These are phyloP conservation scores for Candida tallmaniae DNA, from an alignment of 805 yeast genomes.

Conservation along the genomic window DNA sequence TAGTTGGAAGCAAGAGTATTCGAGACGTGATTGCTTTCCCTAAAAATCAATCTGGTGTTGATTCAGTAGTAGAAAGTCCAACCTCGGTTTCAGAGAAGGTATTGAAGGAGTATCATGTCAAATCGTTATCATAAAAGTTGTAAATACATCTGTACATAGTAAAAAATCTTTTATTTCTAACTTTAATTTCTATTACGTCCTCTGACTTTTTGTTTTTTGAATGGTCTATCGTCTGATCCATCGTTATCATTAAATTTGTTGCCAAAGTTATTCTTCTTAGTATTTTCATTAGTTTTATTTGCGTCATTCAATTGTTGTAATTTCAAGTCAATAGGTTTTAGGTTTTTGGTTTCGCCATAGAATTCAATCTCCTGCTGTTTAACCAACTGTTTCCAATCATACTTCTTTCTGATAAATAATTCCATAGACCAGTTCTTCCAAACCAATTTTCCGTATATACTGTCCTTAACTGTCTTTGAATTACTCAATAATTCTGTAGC, in stretches of 20 bases:
- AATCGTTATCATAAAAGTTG: slow-evolving; percentile 3
- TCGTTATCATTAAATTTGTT: not conserved
- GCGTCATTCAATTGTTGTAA: slow-evolving; percentile 29
- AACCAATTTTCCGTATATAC: slow-evolving; percentile 82
- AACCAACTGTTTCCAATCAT: slow-evolving; percentile 74
- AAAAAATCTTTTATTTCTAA: not conserved
- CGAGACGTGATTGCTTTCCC: slow-evolving; percentile 97
- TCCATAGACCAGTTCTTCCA: slow-evolving; percentile 97
- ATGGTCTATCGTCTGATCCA: slow-evolving; percentile 1
- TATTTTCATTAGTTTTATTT: slow-evolving; percentile 18
- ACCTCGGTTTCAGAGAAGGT: slow-evolving; percentile 50
- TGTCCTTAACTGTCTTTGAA: slow-evolving; percentile 70
- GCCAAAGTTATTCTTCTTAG: not conserved
- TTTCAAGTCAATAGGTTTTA: slow-evolving; percentile 36
- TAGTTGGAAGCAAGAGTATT: slow-evolving; percentile 70
- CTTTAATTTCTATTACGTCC: slow-evolving; percentile 13
- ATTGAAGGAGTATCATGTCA: slow-evolving; percentile 49
- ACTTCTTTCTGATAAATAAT: slow-evolving; percentile 62
- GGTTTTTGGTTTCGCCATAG: slow-evolving; percentile 13
- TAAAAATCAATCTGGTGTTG: slow-evolving; percentile 83
- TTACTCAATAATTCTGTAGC: slow-evolving; percentile 61
- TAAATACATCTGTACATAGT: slow-evolving; percentile 6
- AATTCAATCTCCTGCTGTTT: slow-evolving; percentile 41
- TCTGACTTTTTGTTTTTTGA: slow-evolving; percentile 11
- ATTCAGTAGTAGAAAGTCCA: slow-evolving; percentile 86